phyloP scores from a whole-genome alignment of 2,329 filamentous ascomycete genomes.

The Aspergillus spinulosporus region DNA sequence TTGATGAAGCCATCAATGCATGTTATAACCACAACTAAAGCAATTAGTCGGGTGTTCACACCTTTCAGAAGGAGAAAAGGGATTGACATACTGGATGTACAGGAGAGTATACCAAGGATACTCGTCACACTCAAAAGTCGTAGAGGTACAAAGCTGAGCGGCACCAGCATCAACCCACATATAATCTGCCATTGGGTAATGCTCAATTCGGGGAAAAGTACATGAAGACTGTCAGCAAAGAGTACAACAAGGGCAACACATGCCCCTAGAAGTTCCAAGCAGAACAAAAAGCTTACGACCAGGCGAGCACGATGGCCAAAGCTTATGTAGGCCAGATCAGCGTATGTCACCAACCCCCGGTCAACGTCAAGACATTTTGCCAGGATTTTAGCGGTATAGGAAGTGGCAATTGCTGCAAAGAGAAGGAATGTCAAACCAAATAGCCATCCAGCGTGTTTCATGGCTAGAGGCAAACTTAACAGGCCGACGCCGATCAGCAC shows the following conservation, averaged over 20 bases:
- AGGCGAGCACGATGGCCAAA: slow-evolving; percentile 81
- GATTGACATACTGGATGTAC: slow-evolving; percentile 72
- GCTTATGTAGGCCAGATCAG: slow-evolving; percentile 86
- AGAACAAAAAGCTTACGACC: slow-evolving; percentile 81
- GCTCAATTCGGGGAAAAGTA: slow-evolving; percentile 70
- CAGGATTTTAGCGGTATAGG: slow-evolving; percentile 81
- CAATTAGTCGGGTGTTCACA: slow-evolving; percentile 29
- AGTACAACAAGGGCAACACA: slow-evolving; percentile 87
- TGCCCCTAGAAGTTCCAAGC: slow-evolving; percentile 79
- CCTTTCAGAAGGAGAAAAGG: not conserved
- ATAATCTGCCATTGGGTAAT: slow-evolving; percentile 79
- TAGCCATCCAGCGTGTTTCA: slow-evolving; percentile 87
- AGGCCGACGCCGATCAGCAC: slow-evolving; percentile 88
- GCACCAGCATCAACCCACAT: slow-evolving; percentile 74
- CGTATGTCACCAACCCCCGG: slow-evolving; percentile 84
- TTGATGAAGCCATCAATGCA: slow-evolving; percentile 86
- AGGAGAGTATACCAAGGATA: slow-evolving; percentile 87
- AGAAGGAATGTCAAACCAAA: slow-evolving; percentile 74
- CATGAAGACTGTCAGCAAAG: slow-evolving; percentile 86
- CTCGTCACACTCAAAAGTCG: slow-evolving; percentile 85
- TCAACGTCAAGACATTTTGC: slow-evolving; percentile 88
- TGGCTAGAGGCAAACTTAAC: slow-evolving; percentile 80
- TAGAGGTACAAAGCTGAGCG: slow-evolving; percentile 81
- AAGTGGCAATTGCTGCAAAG: slow-evolving; percentile 72
- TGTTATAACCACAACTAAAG: slow-evolving; percentile 75